These are phyloP conservation scores for Suillus luteus DNA, from an alignment of 768 basidiomycete genomes.

Conservation along the genomic window DNA sequence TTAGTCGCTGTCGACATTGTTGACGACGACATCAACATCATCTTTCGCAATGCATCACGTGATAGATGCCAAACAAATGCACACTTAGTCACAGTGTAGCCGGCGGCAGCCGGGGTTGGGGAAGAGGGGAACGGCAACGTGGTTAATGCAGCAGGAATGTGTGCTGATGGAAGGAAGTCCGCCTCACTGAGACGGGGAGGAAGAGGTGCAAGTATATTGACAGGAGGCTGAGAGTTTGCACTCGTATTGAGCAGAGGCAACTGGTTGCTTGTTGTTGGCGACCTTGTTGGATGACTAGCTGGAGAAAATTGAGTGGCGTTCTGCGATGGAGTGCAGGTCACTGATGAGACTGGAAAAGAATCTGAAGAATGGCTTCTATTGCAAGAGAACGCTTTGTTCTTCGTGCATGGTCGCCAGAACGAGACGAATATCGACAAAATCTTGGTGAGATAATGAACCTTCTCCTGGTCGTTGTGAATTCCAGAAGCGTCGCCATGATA, in stretches of 20 bases:
- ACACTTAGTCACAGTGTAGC: too few species aligned
- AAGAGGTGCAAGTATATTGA: constrained; percentile 19
- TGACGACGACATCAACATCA: too few species aligned
- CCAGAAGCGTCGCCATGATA: too few species aligned
- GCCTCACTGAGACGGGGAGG: constrained; percentile 26
- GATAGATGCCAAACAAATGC: too few species aligned
- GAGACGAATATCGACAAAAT: constrained; percentile 75
- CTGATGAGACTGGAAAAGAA: constrained; percentile 97
- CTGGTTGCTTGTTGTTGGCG: too few species aligned
- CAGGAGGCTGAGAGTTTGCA: constrained; percentile 11
- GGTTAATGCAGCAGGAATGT: constrained; percentile 22
- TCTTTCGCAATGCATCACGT: too few species aligned
- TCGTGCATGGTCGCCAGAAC: constrained; percentile 95
- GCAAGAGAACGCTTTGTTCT: constrained; percentile 88
- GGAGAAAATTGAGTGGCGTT: constrained; percentile 43
- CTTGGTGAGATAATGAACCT: too few species aligned
- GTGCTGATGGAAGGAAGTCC: constrained; percentile 27
- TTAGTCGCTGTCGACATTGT: too few species aligned
- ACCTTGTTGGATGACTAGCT: too few species aligned
- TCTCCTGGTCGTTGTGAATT: too few species aligned
- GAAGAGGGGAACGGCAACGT: constrained; percentile 18
- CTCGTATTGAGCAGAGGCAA: constrained; percentile 17
- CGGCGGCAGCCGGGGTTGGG: neutral
- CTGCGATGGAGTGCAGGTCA: constrained; percentile 86
- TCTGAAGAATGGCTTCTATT: constrained; percentile 97